phyloP scores from a whole-genome alignment of 106 monocot species.

The Chionographis japonica region DNA sequence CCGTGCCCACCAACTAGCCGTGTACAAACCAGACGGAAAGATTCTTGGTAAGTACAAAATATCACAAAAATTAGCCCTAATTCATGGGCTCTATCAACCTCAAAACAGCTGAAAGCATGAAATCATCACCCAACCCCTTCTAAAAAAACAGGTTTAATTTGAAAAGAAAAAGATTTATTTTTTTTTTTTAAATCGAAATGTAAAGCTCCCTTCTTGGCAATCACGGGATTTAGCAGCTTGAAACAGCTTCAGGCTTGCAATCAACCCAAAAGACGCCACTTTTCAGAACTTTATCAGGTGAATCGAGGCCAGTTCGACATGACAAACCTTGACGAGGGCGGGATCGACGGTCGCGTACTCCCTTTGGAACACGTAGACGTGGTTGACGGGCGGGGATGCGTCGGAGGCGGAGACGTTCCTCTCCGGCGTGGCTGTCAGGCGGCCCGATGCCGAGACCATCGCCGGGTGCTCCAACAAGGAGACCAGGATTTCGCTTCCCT shows the following conservation, averaged over 20 bases:
- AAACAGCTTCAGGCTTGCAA: background rate
- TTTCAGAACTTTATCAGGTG: background rate
- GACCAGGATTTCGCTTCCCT: constrained; percentile 33
- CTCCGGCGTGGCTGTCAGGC: constrained; percentile 45
- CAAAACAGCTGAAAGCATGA: background rate
- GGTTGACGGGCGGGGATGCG: constrained; percentile 18
- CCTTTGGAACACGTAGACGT: constrained; percentile 82
- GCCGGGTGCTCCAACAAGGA: constrained; percentile 52
- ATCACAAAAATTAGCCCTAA: background rate
- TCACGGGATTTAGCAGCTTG: background rate
- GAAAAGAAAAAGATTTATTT: no score
- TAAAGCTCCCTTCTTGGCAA: background rate
- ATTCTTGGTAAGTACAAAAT: constrained; percentile 1
- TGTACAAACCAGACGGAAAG: background rate
- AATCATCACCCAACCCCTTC: background rate
- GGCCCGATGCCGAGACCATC: constrained; percentile 42
- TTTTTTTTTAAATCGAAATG: background rate
- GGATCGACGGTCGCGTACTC: constrained; percentile 89
- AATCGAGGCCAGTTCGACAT: background rate
- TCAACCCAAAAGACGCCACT: background rate
- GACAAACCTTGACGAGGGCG: constrained; percentile 46
- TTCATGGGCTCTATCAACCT: background rate
- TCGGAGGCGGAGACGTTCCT: constrained; percentile 31
- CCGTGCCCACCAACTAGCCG: constrained; percentile 70
- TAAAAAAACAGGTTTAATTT: background rate